A percentile compares a stretch with the other conserved stretches of the same genome.
phyloP scores from a whole-genome alignment of 2,329 filamentous ascomycete genomes.

The Pseudogymnoascus sp. region DNA sequence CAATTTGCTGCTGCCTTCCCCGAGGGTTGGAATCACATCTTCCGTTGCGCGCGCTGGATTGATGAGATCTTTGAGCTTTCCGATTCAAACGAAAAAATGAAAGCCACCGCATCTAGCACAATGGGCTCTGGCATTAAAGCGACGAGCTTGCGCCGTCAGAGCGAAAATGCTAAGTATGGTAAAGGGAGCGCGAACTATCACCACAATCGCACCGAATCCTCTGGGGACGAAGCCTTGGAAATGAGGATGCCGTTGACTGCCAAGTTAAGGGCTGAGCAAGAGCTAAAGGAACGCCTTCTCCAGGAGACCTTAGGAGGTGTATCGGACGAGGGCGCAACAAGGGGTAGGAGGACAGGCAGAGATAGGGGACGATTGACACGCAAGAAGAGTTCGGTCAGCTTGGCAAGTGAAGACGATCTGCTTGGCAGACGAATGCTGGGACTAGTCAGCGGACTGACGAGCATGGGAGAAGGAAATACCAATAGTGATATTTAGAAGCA shows the following conservation, averaged over 20 bases:
- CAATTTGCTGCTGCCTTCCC: constrained; percentile 86
- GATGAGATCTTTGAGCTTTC: constrained; percentile 59
- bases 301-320: constrained; percentile 17
- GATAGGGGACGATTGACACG: constrained; percentile 21
- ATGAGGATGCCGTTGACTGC: constrained; percentile 54
- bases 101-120: constrained; percentile 17
- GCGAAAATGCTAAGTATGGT: constrained; percentile 13
- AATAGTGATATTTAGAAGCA: background rate
- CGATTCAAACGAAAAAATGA: constrained; percentile 33
- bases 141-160: background rate
- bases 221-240: constrained; percentile 75
- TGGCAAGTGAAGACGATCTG: constrained; percentile 48
- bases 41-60: constrained; percentile 73
- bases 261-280: constrained; percentile 29
- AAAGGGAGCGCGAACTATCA: constrained; percentile 2
- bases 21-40: constrained; percentile 81
- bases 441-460: constrained; percentile 42
- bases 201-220: constrained; percentile 23
- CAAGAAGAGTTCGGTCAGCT: constrained; percentile 40
- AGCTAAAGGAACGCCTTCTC: constrained; percentile 32
- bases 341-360: constrained; percentile 13
- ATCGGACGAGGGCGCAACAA: constrained; percentile 23
- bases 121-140: constrained; percentile 14
- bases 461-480: constrained; percentile 21
- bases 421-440: constrained; percentile 47